Conservation (phyloP, 768 basidiomycete species). For the Serendipita sp. region DNA sequence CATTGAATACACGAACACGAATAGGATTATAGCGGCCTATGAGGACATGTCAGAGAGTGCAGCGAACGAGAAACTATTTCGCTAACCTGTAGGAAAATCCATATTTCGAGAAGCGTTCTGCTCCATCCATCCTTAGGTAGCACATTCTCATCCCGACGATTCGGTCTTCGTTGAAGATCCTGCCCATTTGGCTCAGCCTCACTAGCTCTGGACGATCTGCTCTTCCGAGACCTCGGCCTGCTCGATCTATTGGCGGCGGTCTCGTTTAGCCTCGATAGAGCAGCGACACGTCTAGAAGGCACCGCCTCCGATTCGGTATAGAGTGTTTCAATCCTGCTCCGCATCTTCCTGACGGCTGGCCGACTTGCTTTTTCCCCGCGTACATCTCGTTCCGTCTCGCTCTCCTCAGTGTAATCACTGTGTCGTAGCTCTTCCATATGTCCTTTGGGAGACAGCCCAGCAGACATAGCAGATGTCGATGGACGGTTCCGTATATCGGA, state of each 20-base stretch:
- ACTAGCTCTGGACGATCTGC: background rate
- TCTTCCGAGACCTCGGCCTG: background rate
- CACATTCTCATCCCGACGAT: slow-evolving; percentile 22
- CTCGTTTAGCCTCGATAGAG: background rate
- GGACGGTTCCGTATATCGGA: too few relatives aligned
- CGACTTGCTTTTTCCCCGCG: background rate
- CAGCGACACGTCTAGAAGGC: background rate
- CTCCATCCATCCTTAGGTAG: slow-evolving; percentile 17
- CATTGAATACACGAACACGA: slow-evolving; percentile 70
- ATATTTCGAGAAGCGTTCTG: slow-evolving; percentile 32
- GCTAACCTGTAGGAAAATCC: slow-evolving; percentile 58
- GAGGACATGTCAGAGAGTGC: background rate
- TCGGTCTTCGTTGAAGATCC: too few relatives aligned
- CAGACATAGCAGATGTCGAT: too few relatives aligned
- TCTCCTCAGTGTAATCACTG: slow-evolving; percentile 11
- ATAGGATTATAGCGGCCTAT: slow-evolving; percentile 45
- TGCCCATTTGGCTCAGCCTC: too few relatives aligned
- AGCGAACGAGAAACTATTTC: background rate
- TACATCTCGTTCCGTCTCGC: slow-evolving; percentile 10
- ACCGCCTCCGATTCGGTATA: background rate
- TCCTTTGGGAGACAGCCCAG: slow-evolving; percentile 34
- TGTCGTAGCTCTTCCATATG: slow-evolving; percentile 36
- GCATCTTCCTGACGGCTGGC: background rate
- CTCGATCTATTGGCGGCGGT: background rate
- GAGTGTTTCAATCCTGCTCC: background rate